phyloP scores from a whole-genome alignment of 495 filamentous ascomycete genomes.

The Penicillium crystallinum region DNA sequence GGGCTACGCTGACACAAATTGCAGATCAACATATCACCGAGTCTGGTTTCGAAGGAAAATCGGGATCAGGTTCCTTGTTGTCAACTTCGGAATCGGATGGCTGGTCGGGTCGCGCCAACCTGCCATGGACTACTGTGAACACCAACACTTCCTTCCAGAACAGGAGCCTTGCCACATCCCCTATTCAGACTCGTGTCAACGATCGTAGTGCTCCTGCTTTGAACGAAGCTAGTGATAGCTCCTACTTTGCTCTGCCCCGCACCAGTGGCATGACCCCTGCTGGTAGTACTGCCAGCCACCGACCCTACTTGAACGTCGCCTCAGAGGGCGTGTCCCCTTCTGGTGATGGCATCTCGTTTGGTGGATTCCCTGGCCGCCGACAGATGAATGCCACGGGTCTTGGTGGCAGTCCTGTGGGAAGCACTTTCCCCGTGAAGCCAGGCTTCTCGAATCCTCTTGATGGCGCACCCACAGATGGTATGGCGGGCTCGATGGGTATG shows the following conservation, averaged over 20 bases:
- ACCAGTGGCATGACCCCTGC: slow-evolving; percentile 25
- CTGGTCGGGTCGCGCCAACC: slow-evolving; percentile 43
- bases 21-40: slow-evolving; percentile 32
- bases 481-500: slow-evolving; percentile 26
- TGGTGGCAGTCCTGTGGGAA: slow-evolving; percentile 24
- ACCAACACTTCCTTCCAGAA: slow-evolving; percentile 43
- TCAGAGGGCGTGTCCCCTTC: slow-evolving; percentile 35
- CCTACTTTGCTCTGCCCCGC: slow-evolving; percentile 40
- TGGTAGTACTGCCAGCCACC: slow-evolving; percentile 22
- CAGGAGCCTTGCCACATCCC: slow-evolving; percentile 42
- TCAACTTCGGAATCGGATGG: slow-evolving; percentile 60
- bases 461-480: slow-evolving; percentile 24
- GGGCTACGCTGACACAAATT: slow-evolving; percentile 4
- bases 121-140: slow-evolving; percentile 53
- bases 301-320: slow-evolving; percentile 29
- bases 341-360: slow-evolving; percentile 31
- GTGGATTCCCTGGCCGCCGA: slow-evolving; percentile 22
- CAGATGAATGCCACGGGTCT: slow-evolving; percentile 32
- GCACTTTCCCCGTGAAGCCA: slow-evolving; percentile 28
- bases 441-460: slow-evolving; percentile 30
- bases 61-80: slow-evolving; percentile 62
- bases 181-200: slow-evolving; percentile 40
- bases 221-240: slow-evolving; percentile 36
- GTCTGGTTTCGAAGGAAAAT: slow-evolving; percentile 43
- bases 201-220: slow-evolving; percentile 37